phyloP scores from a whole-genome alignment of 2,329 filamentous ascomycete species.

The Fusarium sp. region DNA sequence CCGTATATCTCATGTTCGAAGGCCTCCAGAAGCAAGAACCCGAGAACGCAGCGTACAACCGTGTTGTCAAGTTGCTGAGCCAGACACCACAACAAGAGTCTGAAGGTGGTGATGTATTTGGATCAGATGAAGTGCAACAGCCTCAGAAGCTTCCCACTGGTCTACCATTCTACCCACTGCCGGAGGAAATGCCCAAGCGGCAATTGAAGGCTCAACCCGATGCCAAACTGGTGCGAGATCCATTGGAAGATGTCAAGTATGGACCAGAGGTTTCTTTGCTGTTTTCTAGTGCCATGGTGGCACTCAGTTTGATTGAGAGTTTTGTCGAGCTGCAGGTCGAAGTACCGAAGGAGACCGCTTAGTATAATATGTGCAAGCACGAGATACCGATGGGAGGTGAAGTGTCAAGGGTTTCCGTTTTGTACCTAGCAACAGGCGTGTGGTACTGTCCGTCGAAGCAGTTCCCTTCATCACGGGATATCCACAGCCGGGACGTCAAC shows the following conservation, averaged over 20 bases:
- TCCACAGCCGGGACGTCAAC: background rate
- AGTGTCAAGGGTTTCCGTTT: background rate
- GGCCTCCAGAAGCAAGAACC: conserved; percentile 7
- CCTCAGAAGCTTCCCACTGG: background rate
- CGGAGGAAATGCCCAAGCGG: conserved; percentile 3
- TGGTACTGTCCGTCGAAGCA: conserved; percentile 19
- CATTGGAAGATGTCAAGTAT: background rate
- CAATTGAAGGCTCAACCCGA: background rate
- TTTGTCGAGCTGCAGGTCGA: conserved; percentile 2
- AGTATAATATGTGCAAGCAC: too few relatives aligned
- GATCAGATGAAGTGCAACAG: too few relatives aligned
- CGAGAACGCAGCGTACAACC: background rate
- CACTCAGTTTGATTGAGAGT: conserved; percentile 15
- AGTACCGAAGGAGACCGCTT: background rate
- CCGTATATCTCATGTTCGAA: conserved; percentile 25
- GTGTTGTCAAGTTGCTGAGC: too few relatives aligned
- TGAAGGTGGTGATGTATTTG: background rate
- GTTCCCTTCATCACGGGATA: background rate
- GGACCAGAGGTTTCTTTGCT: background rate
- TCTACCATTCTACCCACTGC: background rate
- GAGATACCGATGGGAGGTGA: background rate
- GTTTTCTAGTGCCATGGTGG: conserved; percentile 10
- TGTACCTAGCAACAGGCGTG: background rate
- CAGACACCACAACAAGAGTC: background rate
- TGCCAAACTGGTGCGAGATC: background rate